Base-by-base conservation (phyloP, 148 eudicot species). In the Fallopia convolvulus region DNA sequence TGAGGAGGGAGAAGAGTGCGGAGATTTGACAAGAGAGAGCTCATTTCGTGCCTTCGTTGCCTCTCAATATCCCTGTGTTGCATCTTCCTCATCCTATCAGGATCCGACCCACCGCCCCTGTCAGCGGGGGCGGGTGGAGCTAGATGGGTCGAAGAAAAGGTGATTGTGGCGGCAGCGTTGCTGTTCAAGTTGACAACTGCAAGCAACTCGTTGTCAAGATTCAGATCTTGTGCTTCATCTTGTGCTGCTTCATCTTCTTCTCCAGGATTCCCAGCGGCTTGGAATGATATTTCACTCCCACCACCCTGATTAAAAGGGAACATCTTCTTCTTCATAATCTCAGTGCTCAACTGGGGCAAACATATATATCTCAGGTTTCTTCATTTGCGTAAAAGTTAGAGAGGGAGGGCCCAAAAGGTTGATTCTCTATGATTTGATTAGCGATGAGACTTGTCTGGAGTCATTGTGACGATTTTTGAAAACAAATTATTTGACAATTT, bases 1-100 rank as follows among this genome's bases (percentile, higher is more conserved):
- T 72, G 11, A 72, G 6, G 47, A 72, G 75, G 75, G 48, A 72
- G 75, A 36, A 72, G 75, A 41, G 75, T 36, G 21, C 48, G 75
- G 10, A 72, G 75, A 33, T 14, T 33, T 9, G 75, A 72, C 49
- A 11, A 72, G 23, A 72, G 75, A 8, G 75, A 12, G 6, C 49
- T 13, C 75, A 72, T 72, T 65, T 65, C 71, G 0, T 23, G 71
- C 33, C 71, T 65, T 6, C 71, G 26, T 65, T 65, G 71, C 12
- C 71, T 65, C 17, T 65, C 71, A 15, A 65, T 65, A 13, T 65
- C 71, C 41, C 71, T 53, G 6, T 53, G 71, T 3, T 20, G 33
- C 13, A 21, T 65, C 14, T 10, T 65, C 41, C 71, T 65, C 48
- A 36, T 36, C 68, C 12, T 61, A 61, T 61, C 68, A 30, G n/a